These are phyloP conservation scores for Bryoerythrophyllum caledonicum DNA, from an alignment of 225 moss, liverwort and hornwort species.

Conservation along the genomic window DNA sequence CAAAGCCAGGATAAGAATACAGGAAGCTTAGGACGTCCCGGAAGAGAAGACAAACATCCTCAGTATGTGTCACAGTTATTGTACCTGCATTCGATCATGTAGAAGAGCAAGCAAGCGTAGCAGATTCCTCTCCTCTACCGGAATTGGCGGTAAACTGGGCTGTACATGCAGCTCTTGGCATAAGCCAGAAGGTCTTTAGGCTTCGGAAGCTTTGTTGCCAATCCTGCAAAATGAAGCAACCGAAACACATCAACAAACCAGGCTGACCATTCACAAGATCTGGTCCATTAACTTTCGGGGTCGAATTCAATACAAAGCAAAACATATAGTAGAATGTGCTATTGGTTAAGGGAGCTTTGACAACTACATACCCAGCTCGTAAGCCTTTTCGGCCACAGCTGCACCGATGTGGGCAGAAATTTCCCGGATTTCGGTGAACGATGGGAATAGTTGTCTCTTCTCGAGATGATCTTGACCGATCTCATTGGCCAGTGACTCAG, in stretches of 20 bases:
- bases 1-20: not conserved
- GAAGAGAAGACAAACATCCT: not conserved
- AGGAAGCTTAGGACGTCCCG: not conserved
- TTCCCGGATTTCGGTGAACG: conserved; percentile 40
- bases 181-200: conserved; percentile 44
- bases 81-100: not conserved
- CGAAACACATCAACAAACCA: conserved; percentile 1
- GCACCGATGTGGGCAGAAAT: conserved; percentile 44
- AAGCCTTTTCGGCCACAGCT: conserved; percentile 40
- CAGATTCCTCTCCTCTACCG: conserved; percentile 22
- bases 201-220: conserved; percentile 57
- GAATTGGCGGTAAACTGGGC: conserved; percentile 39
- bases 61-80: not conserved
- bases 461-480: conserved; percentile 33
- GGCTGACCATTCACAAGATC: not conserved
- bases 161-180: conserved; percentile 57
- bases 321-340: not conserved
- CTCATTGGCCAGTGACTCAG: conserved; percentile 38
- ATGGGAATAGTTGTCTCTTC: conserved; percentile 32
- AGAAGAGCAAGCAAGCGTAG: not conserved
- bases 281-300: not conserved
- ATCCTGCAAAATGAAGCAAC: conserved; percentile 27
- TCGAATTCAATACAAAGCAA: not conserved
- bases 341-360: not conserved
- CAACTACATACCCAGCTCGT: conserved; percentile 33